Evolutionary conservation across 805 yeast species (phyloP), one percentile per base, ranked within the genome.

Genomic region (Myxozyma geophila): DNA sequence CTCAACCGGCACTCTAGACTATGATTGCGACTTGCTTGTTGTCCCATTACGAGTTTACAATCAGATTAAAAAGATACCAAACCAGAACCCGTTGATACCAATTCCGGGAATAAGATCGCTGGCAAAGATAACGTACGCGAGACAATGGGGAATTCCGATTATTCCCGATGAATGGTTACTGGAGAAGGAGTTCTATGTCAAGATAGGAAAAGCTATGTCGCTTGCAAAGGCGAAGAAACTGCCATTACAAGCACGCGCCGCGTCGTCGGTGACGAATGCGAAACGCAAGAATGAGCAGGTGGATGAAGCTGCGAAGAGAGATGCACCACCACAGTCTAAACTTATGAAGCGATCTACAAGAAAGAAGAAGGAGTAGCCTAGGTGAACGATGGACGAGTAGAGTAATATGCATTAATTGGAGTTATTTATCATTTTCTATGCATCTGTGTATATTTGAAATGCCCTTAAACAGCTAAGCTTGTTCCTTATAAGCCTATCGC

Each of bases 11-110:
- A 77, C 81, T 1, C 77, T 90, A 59, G 81, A 82, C 2, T 70
- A 79, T 5, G 75, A 78, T 10, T 77, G 88, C 47, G 88, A 88
- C 68, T 71, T 87, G 15, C 76, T 90, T 39, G 76, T 90, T 1
- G 70, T 74, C 0, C 67, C 73, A 0, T 51, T 55, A 0, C 69
- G 43, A 2, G 53, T 64, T 7, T 59, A 54, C 56, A 36, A 46
- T n/a, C 44, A 60, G 23, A 44, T 48, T 13, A 41, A 36, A 40
- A 39, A 52, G n/a, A 10, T 35, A 28, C 43, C 53, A 21, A 19
- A 48, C 23, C 46, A 15, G 54, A 19, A 49, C 35, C 46, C 19
- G 54, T 53, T 33, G 43, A 51, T 46, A 40, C 21, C 59, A 19
- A 44, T 54, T 10, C 54, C 44, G 7, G 54, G 63, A 13, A 40